These are phyloP conservation scores for Pholiota conissans DNA, from an alignment of 768 basidiomycete species.

Conservation along the genomic window DNA sequence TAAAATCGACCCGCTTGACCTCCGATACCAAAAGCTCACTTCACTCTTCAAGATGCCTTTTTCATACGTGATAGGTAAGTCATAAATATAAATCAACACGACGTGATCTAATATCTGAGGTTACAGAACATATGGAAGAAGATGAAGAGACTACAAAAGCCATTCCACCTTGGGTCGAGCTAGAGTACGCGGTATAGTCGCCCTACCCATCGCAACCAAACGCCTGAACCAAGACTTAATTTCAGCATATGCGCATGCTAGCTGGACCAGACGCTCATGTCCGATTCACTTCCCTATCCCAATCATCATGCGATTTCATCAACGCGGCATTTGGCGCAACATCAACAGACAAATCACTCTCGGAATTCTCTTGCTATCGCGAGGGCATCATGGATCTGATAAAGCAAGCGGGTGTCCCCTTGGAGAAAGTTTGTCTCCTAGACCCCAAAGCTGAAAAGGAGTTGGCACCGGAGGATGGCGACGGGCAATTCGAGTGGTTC, in stretches of 20 bases:
- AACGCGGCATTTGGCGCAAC: slow-evolving; percentile 25
- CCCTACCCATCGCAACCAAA: neutral
- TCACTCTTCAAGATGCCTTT: slow-evolving; percentile 36
- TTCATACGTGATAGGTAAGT: slow-evolving; percentile 59
- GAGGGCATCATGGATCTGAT: slow-evolving; percentile 63
- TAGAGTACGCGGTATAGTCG: slow-evolving; percentile 75
- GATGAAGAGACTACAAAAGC: slow-evolving; percentile 75
- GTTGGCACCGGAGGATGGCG: slow-evolving; percentile 76
- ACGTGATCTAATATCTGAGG: slow-evolving; percentile 3
- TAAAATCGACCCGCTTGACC: no score
- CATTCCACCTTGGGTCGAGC: slow-evolving; percentile 86
- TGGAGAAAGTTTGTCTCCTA: slow-evolving; percentile 82
- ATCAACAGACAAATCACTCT: slow-evolving; percentile 19
- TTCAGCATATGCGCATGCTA: slow-evolving; percentile 80
- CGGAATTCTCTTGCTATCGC: slow-evolving; percentile 46
- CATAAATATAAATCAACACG: neutral
- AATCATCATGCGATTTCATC: slow-evolving; percentile 62
- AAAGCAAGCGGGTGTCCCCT: slow-evolving; percentile 34
- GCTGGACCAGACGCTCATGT: slow-evolving; percentile 67
- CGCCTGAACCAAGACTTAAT: neutral
- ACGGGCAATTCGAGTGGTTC: slow-evolving; percentile 80
- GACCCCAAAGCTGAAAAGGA: slow-evolving; percentile 81
- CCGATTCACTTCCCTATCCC: slow-evolving; percentile 86
- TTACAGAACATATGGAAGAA: slow-evolving; percentile 92
- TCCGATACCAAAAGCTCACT: neutral